Evolutionary conservation across 2,329 filamentous ascomycete genomes (phyloP).

Genomic region (Fusarium sp.): DNA sequence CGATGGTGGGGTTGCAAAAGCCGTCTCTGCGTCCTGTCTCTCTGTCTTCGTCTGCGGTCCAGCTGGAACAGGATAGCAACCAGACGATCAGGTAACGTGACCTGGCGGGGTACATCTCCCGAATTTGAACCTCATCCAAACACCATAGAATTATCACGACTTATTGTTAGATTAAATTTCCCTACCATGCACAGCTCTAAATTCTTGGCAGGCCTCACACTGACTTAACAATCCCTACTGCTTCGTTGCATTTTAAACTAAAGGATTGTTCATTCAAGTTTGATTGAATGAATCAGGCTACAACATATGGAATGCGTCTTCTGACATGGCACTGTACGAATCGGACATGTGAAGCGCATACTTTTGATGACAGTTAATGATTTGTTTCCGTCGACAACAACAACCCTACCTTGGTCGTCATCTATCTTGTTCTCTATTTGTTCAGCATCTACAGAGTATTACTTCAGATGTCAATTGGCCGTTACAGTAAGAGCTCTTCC

Average conservation of each 20-base stretch:
- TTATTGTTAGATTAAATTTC: background rate
- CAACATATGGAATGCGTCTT: background rate
- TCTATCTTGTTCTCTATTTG: constrained; percentile 14
- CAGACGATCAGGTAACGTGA: constrained; percentile 44
- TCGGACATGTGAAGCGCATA: no score
- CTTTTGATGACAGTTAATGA: no score
- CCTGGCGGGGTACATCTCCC: constrained; percentile 30
- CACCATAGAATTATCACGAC: constrained; percentile 16
- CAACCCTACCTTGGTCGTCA: background rate
- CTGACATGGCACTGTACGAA: background rate
- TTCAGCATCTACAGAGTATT: background rate
- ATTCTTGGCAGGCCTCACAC: no score
- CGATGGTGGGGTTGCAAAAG: constrained; percentile 41
- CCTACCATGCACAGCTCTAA: background rate
- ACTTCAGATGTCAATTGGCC: background rate
- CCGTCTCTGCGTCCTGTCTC: constrained; percentile 24
- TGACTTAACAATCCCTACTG: background rate
- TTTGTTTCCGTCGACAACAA: background rate
- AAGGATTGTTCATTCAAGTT: background rate
- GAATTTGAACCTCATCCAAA: constrained; percentile 10
- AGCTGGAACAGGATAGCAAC: constrained; percentile 7
- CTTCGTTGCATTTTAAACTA: background rate
- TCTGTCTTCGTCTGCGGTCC: constrained; percentile 13
- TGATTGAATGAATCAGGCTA: no score
- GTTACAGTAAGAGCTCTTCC: background rate